Conservation (phyloP, 306 rosid species). For the Crotalaria pallida region DNA sequence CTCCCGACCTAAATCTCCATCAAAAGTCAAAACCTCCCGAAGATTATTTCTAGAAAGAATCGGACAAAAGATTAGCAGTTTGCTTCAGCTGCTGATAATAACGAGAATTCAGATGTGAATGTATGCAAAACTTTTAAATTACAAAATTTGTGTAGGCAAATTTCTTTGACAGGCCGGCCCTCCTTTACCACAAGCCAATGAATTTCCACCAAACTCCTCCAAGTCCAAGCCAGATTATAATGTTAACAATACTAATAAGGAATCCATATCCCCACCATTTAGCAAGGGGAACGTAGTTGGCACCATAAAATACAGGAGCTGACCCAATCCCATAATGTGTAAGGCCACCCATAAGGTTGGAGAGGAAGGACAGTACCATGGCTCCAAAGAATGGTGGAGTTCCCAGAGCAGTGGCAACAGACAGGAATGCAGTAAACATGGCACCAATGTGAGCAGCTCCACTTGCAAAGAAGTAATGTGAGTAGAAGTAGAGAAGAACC, state of each 20-base stretch:
- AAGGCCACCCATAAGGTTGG: conserved; percentile 97
- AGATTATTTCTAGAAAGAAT: conserved; percentile 46
- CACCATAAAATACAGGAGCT: conserved; percentile 93
- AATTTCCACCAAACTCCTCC: conserved; percentile 96
- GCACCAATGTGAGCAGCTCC: conserved; percentile 99
- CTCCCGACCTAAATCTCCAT: conserved; percentile 25
- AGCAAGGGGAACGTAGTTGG: conserved; percentile 89
- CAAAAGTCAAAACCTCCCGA: conserved; percentile 35
- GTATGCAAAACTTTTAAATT: conserved; percentile 22
- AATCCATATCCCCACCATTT: conserved; percentile 99
- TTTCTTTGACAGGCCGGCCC: conserved; percentile 22
- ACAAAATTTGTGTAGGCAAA: conserved; percentile 18
- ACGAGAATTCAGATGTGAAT: conserved; percentile 18
- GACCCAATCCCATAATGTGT: conserved; percentile 99
- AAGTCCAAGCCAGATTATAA: conserved; percentile 86
- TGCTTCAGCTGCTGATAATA: conserved; percentile 34
- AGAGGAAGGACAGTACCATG: conserved; percentile 83
- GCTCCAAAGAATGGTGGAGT: conserved; percentile 93
- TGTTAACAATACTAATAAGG: conserved; percentile 68
- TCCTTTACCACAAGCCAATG: conserved; percentile 77
- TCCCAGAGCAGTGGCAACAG: conserved; percentile 96
- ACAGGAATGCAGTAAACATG: conserved; percentile 96
- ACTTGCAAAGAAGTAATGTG: conserved; percentile 98
- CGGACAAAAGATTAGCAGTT: conserved; percentile 19
- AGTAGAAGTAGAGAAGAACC: conserved; percentile 92